Evolutionary conservation across 768 basidiomycete genomes (phyloP).

Genomic region (Suillus decipiens): DNA sequence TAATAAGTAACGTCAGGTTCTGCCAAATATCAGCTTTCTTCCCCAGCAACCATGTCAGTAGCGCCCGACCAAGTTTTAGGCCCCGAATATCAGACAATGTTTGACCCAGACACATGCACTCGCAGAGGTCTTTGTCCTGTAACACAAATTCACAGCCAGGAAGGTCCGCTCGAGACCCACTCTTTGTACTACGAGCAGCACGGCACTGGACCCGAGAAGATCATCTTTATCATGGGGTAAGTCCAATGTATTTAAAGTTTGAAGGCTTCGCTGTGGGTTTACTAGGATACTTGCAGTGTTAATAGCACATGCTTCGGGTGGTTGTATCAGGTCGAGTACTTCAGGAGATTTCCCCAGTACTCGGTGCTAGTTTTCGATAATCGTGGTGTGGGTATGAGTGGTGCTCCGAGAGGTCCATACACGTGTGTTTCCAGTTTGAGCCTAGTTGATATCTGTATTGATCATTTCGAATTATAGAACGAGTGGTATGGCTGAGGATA

Average conservation of each 20-base stretch:
- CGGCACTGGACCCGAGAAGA: slow-evolving; percentile 62
- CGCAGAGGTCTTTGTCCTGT: slow-evolving; percentile 80
- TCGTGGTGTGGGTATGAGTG: slow-evolving; percentile 79
- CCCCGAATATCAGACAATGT: slow-evolving; percentile 43
- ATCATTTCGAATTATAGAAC: slow-evolving; percentile 45
- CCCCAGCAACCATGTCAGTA: slow-evolving; percentile 9
- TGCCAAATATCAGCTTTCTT: neutral
- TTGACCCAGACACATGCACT: slow-evolving; percentile 60
- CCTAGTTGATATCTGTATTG: neutral
- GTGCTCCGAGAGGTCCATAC: slow-evolving; percentile 72
- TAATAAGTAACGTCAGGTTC: neutral
- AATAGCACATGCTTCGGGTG: slow-evolving; percentile 67
- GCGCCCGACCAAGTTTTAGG: slow-evolving; percentile 16
- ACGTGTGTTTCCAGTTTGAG: slow-evolving; percentile 42
- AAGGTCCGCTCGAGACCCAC: slow-evolving; percentile 59
- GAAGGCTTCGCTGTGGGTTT: neutral
- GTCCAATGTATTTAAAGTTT: neutral
- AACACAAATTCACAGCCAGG: slow-evolving; percentile 48
- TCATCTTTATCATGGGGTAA: slow-evolving; percentile 79
- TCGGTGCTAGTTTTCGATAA: slow-evolving; percentile 80
- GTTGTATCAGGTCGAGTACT: slow-evolving; percentile 64
- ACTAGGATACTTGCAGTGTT: slow-evolving; percentile 41
- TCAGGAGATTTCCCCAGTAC: slow-evolving; percentile 54
- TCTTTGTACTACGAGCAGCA: slow-evolving; percentile 82
- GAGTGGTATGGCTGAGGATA: slow-evolving; percentile 77